These are phyloP conservation scores for Tricholoma furcatifolium DNA, from an alignment of 768 basidiomycete species.

Conservation along the genomic window DNA sequence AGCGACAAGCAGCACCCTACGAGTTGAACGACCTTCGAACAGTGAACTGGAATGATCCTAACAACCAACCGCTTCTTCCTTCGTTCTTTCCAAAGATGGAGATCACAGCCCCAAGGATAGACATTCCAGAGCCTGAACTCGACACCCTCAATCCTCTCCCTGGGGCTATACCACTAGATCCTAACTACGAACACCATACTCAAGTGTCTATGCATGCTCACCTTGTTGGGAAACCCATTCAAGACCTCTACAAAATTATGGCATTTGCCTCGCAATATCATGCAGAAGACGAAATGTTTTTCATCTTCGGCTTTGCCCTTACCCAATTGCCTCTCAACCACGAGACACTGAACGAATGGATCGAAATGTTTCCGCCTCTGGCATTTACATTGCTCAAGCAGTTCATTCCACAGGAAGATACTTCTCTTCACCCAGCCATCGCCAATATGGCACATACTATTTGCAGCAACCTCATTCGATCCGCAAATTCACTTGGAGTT, in stretches of 20 bases:
- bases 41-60: constrained; percentile 37
- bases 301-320: constrained; percentile 44
- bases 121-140: not conserved
- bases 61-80: constrained; percentile 26
- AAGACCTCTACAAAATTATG: constrained; percentile 36
- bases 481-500: constrained; percentile 52
- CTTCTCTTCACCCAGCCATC: constrained; percentile 29
- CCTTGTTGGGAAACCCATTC: constrained; percentile 22
- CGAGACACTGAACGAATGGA: constrained; percentile 34
- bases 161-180: not conserved
- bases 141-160: constrained; percentile 5
- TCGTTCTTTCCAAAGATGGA: constrained; percentile 26
- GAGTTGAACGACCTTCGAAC: constrained; percentile 37
- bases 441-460: constrained; percentile 31
- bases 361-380: constrained; percentile 53
- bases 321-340: constrained; percentile 26
- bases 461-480: constrained; percentile 48
- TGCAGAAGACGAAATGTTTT: constrained; percentile 53
- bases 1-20: constrained; percentile 40
- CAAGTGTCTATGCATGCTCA: constrained; percentile 23
- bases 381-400: constrained; percentile 51
- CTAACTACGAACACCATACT: constrained; percentile 19
- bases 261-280: constrained; percentile 46
- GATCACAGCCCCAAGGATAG: constrained; percentile 5
- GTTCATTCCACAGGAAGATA: constrained; percentile 41